Conservation (phyloP, 2,329 filamentous ascomycete genomes). For the Periconia macrospinosa region DNA sequence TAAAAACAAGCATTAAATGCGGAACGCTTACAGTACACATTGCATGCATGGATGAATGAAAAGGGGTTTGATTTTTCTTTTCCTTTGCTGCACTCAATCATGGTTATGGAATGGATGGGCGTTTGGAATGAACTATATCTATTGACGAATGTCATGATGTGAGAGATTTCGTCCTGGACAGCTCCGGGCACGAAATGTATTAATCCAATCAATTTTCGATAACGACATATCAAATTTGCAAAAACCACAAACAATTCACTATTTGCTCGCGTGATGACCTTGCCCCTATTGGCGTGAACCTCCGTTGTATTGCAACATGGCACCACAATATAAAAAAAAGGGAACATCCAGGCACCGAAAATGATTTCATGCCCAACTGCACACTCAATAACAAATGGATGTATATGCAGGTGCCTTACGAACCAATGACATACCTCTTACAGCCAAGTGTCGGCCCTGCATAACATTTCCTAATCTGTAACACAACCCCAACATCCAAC, state of each 20-base stretch:
- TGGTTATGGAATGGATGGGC: not conserved
- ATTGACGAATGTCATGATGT: not conserved
- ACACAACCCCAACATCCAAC: too few relatives aligned
- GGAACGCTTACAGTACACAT: conserved; percentile 10
- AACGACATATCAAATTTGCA: too few relatives aligned
- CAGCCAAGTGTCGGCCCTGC: too few relatives aligned
- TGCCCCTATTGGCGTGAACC: not conserved
- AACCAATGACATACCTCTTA: not conserved
- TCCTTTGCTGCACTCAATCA: not conserved
- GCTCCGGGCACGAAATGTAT: not conserved
- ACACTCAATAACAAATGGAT: too few relatives aligned
- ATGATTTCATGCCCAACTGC: not conserved
- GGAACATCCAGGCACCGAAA: not conserved
- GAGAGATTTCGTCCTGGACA: not conserved
- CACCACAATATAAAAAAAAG: too few relatives aligned
- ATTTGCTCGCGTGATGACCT: not conserved
- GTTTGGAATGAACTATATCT: not conserved
- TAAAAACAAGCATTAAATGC: conserved; percentile 2
- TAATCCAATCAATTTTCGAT: not conserved
- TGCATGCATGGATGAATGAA: conserved; percentile 4
- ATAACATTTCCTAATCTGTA: not conserved
- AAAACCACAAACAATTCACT: too few relatives aligned
- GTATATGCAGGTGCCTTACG: too few relatives aligned
- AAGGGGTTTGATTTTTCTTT: not conserved
- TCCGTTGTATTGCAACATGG: too few relatives aligned